Evolutionary conservation across 208 protist species (phyloP).

Genomic region (Acanthamoeba triangularis): DNA sequence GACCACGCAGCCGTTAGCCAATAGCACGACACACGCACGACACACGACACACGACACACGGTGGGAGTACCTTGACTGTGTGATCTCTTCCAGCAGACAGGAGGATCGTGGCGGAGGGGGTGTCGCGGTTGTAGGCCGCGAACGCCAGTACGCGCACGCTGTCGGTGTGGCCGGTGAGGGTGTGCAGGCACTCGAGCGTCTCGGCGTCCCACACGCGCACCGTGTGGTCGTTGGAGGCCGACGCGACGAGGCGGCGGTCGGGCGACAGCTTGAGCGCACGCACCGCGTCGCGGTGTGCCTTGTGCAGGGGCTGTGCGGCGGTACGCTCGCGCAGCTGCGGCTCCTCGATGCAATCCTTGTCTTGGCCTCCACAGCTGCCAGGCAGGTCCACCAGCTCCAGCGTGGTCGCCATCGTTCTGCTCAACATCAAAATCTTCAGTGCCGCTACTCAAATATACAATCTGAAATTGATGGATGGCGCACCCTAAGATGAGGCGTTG

Average conservation of each 20-base stretch:
- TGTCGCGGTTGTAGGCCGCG: too few relatives aligned
- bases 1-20: too few relatives aligned
- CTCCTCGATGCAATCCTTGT: neutral
- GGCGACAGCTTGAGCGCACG: neutral
- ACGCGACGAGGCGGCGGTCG: neutral
- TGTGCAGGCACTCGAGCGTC: neutral
- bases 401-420: slow-evolving; percentile 10
- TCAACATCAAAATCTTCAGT: neutral
- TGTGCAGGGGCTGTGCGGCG: neutral
- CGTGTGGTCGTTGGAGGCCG: neutral
- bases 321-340: neutral
- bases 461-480: neutral
- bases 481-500: neutral
- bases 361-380: neutral
- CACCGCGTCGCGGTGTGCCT: neutral
- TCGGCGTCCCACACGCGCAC: slow-evolving; percentile 25
- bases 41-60: too few relatives aligned
- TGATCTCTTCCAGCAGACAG: neutral
- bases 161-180: neutral
- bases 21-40: too few relatives aligned
- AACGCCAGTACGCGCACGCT: slow-evolving; percentile 15
- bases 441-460: neutral
- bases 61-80: neutral
- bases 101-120: neutral
- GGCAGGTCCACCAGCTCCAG: neutral